Base-by-base conservation (phyloP, 2,329 filamentous ascomycete genomes). In the Fusarium kyushuense region DNA sequence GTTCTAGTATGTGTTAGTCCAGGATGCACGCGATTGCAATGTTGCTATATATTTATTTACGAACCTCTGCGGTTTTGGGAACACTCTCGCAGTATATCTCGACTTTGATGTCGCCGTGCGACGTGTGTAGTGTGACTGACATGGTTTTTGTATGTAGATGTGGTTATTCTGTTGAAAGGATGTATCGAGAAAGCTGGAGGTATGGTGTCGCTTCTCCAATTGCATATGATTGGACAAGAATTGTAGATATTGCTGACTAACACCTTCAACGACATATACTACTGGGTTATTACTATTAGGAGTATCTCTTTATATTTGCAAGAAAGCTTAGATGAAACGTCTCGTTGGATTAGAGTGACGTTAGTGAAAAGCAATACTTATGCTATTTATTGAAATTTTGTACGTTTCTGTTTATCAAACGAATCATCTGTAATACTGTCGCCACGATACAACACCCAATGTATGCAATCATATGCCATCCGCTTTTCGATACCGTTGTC, bases 71-170 rank as follows among this genome's bases (percentile, higher is more conserved):
- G 1, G 96, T 97, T 79, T 95, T 94, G 66, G 96, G 96, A 32
- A 97, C 93, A 72, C 92, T 90, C 79, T 97, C 93, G 83, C 95
- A 98, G 82, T 97, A 98, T 71, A 99, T 84, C 80, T 98, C 96
- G 74, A 98, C 88, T 82, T 98, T 99, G 77, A 99, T 86, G 80
- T 96, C 91, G 77, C 96, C 96, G 54, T 91, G 86, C 51, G 90
- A 92, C 49, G 96, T 99, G 80, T 97, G 94, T 16, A 99, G 86
- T 13, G 88, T 90, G 66, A 90, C 87, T 14, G 88, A 90, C 88
- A 90, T 90, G 70, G 13, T 23, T 46, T 13, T 36, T 64, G 8
- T 41, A 14, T 40, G 13, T 21, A 17, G 32, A 6, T 13, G 17
- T 42, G 13, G n/a, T 35, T 32, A 8, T 33, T 29, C n/a, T 17